phyloP scores from a whole-genome alignment of 2,329 filamentous ascomycete genomes.

The Chrysoporthe austroafricana region DNA sequence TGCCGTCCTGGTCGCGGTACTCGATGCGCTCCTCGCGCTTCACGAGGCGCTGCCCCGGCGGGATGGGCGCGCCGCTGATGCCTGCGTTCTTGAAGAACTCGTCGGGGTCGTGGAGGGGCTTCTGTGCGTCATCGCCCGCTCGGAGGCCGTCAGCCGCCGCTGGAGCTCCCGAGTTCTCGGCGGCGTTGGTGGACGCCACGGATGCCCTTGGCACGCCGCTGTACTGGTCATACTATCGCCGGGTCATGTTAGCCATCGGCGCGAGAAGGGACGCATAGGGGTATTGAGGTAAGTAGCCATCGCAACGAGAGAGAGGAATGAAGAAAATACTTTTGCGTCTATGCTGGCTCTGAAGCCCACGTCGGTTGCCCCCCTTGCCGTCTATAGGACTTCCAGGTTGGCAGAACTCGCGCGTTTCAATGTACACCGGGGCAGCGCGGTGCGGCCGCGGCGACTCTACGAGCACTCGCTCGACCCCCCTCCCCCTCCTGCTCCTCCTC shows the following conservation, averaged over 20 bases:
- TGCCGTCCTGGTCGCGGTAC: slow-evolving; percentile 93
- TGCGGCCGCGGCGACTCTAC: slow-evolving; percentile 2
- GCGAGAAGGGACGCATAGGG: not conserved
- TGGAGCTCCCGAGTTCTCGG: slow-evolving; percentile 31
- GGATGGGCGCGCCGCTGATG: slow-evolving; percentile 55
- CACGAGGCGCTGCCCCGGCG: slow-evolving; percentile 53
- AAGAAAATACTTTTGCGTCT: slow-evolving; percentile 14
- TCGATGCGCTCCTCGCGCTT: slow-evolving; percentile 80
- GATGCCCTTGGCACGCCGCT: slow-evolving; percentile 22
- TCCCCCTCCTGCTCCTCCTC: not conserved
- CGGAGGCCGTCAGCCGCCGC: slow-evolving; percentile 16
- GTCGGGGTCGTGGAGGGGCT: slow-evolving; percentile 30
- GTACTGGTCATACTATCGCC: slow-evolving; percentile 54
- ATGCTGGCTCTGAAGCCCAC: not conserved
- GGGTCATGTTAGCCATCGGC: not conserved
- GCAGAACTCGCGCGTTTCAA: not conserved
- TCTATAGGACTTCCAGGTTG: slow-evolving; percentile 19
- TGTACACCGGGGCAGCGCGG: not conserved
- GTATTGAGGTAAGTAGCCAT: not conserved
- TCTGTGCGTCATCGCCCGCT: slow-evolving; percentile 28
- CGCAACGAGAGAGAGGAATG: not conserved
- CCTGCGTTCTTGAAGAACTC: slow-evolving; percentile 33
- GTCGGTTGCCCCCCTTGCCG: slow-evolving; percentile 22
- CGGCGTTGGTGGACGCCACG: slow-evolving; percentile 17
- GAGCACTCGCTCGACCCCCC: slow-evolving; percentile 19